Conservation (phyloP, 176 grass and related monocot species). For the Triticum monococcum region DNA sequence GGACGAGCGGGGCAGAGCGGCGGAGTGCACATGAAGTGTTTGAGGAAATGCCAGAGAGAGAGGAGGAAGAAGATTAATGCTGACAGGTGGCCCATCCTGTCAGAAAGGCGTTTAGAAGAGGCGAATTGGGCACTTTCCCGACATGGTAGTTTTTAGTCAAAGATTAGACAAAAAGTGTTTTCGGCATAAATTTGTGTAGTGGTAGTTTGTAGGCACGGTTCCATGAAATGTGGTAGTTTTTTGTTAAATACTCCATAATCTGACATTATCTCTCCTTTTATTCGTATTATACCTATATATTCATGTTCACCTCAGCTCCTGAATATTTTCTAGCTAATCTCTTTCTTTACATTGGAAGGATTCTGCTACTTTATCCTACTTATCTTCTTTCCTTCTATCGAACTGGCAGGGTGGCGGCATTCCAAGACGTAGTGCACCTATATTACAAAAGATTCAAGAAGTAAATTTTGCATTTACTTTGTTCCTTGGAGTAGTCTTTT, state of each 20-base stretch:
- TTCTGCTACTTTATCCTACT: constrained; percentile 30
- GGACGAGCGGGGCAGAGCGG: too few species aligned
- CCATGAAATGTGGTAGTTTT: too few species aligned
- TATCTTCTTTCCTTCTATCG: constrained; percentile 1
- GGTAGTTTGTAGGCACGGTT: too few species aligned
- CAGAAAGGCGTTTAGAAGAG: too few species aligned
- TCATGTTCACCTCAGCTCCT: neutral
- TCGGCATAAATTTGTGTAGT: too few species aligned
- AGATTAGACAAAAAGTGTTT: too few species aligned
- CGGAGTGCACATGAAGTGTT: too few species aligned
- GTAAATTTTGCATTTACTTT: constrained; percentile 44
- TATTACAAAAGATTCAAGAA: constrained; percentile 73
- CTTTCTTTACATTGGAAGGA: neutral
- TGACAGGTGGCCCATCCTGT: too few species aligned
- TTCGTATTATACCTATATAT: neutral
- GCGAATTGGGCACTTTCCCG: too few species aligned
- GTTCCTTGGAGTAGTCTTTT: neutral
- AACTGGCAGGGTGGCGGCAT: constrained; percentile 76
- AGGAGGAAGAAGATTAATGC: too few species aligned
- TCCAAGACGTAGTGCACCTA: constrained; percentile 79
- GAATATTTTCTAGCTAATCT: neutral
- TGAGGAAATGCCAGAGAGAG: too few species aligned
- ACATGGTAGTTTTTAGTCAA: too few species aligned
- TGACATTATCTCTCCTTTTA: neutral
- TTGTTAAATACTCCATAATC: neutral